phyloP scores from a whole-genome alignment of 805 yeast genomes.

The Candida michaelii region DNA sequence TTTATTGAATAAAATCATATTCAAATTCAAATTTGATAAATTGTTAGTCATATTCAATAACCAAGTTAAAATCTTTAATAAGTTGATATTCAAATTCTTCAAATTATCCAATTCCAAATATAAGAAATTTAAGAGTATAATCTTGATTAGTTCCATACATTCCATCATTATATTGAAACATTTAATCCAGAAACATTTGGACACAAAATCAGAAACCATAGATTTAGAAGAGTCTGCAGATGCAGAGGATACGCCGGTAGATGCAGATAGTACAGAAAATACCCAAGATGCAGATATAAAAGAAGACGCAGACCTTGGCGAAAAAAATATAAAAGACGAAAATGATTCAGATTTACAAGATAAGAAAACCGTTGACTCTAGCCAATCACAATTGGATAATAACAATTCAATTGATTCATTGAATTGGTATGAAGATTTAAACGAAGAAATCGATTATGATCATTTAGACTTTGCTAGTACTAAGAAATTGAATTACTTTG shows the following conservation, averaged over 20 bases:
- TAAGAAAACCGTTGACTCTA: background rate
- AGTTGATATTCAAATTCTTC: constrained; percentile 22
- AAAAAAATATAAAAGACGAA: background rate
- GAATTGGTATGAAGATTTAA: constrained; percentile 15
- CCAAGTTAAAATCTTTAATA: constrained; percentile 33
- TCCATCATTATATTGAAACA: constrained; percentile 30
- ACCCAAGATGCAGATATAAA: background rate
- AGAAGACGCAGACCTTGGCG: background rate
- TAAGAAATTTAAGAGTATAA: constrained; percentile 18
- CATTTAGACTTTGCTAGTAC: constrained; percentile 9
- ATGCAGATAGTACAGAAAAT: background rate
- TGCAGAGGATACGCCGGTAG: too few relatives aligned
- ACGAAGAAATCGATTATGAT: constrained; percentile 15
- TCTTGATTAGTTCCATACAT: constrained; percentile 29
- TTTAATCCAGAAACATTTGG: constrained; percentile 20
- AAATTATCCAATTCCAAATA: constrained; percentile 10
- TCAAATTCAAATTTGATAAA: constrained; percentile 5
- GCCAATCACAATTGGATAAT: background rate
- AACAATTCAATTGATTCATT: constrained; percentile 10
- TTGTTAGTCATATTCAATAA: constrained; percentile 21
- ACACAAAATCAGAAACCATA: background rate
- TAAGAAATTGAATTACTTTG: constrained; percentile 22
- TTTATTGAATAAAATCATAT: constrained; percentile 16
- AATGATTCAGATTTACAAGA: background rate
- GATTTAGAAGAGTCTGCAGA: too few relatives aligned